Evolutionary conservation across 768 basidiomycete species (phyloP), one percentile per base, ranked within the genome.

Genomic region (Vishniacozyma victoriae): DNA sequence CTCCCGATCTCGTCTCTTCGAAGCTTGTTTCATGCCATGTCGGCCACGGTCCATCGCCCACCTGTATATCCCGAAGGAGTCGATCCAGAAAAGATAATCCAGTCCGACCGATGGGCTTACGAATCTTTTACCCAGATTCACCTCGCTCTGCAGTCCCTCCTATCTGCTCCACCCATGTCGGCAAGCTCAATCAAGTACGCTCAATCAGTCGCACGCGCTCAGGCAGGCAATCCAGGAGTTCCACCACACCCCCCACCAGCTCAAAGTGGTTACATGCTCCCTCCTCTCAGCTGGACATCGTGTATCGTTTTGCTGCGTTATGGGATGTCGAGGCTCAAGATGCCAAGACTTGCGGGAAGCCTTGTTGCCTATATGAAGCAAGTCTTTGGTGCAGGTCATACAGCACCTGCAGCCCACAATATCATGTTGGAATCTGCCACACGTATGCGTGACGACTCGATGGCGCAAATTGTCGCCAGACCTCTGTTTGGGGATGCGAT

Each of bases 41-140:
- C 54, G 18, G 22, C 43, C 13, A 51, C 66, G 1, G 63, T 63
- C 0, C 35, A 42, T 11, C 24, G 41, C 7, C 68, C 68, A 0
- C 50, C 55, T 12, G 62, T 73, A 11, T 70, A 57, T 47, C 70
- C 71, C 11, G 59, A 55, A 22, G 24, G 37, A 6, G 29, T 54
- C n/a, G 33, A 46, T 16, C n/a, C 45, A 18, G 42, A 23, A 19
- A 9, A 40, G 16, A 33, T 56, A n/a, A 44, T 53, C 3, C 26
- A 42, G 26, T 48, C 46, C 9, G 51, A 66, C 39, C 41, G 44
- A 35, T 62, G 60, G 54, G 66, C 67, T 9, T 72, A 67, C 44
- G 54, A 67, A 12, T 66, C 70, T 0, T 62, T 55, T 18, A 65
- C 67, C 3, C 72, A 73, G 19, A 55, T 65, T 25, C 63, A 66